Conservation (phyloP, 140 eudicot species). For the Flaveria floridana region DNA sequence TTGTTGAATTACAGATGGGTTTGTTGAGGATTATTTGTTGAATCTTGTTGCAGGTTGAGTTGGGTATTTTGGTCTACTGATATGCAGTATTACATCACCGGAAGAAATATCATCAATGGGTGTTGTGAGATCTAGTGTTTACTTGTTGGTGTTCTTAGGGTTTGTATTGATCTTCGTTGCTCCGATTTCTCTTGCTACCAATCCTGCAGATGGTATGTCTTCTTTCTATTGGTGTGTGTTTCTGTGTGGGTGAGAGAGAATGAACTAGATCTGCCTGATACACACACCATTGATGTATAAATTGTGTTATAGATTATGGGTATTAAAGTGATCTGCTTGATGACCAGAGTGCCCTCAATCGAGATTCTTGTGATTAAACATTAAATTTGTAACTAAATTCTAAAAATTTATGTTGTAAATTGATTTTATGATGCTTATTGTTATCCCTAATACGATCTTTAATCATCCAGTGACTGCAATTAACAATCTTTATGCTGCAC, state of each 20-base stretch:
- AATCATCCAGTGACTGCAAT: conserved; percentile 69
- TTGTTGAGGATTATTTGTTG: not conserved
- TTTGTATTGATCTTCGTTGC: conserved; percentile 36
- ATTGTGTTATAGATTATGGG: not conserved
- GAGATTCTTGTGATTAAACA: too few relatives aligned
- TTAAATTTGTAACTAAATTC: not conserved
- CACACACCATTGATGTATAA: conserved; percentile 10
- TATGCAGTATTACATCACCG: too few relatives aligned
- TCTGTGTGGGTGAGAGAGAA: conserved; percentile 21
- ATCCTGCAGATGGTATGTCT: conserved; percentile 64
- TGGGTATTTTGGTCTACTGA: conserved; percentile 14
- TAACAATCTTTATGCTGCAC: conserved; percentile 59
- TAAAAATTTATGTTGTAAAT: not conserved
- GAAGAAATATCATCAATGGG: conserved; percentile 33
- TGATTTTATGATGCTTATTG: not conserved
- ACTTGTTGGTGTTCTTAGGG: conserved; percentile 43
- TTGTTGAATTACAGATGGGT: not conserved
- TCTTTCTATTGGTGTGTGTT: not conserved
- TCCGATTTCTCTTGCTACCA: conserved; percentile 53
- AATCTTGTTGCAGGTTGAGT: conserved; percentile 34
- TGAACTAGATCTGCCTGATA: conserved; percentile 32
- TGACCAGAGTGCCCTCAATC: too few relatives aligned
- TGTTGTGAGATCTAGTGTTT: conserved; percentile 39
- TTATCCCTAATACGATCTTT: conserved; percentile 16
- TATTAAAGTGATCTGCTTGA: too few relatives aligned